Base-by-base conservation (phyloP, 2,329 filamentous ascomycete species). In the Botrytis squamosa region DNA sequence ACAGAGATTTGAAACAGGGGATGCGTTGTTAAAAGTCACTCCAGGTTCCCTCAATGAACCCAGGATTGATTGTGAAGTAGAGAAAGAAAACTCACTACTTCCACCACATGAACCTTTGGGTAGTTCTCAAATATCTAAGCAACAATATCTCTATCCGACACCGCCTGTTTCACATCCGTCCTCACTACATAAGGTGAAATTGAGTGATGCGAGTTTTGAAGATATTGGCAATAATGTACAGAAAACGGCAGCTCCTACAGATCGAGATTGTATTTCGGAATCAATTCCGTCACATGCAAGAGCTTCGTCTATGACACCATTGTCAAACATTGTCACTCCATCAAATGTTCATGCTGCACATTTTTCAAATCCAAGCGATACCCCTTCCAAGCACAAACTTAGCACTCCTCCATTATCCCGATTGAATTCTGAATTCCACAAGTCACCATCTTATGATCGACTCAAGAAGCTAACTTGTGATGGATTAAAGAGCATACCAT, bases 401-500 rank as follows among this genome's bases (percentile, higher is more conserved):
- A 83, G 82, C 83, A 84, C 88, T 84, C 85, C 87, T 83, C 84
- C 85, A 83, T 84, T 83, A 77, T 83, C 85, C 74, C 81, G 83
- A 79, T 81, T 83, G 81, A 83, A 83, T 83, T 83, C 84, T 81
- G 84, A 83, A 81, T 71, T 73, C 42, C 81, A 82, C 82, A 81
- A 88, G 82, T 91, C 88, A 84, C 87, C 88, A 82, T 89, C 90
- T 82, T 85, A 89, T 86, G 87, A 88, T 84, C 88, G 89, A 85
- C 87, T 92, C 83, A 92, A 89, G 86, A 92, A 91, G 93, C 95
- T 98, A 94, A 98, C 94, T 89, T 88, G 90, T 88, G 89, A 90
- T 87, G 86, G 86, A 83, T 82, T 90, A 86, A 97, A 98, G 95
- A 97, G 94, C 86, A 96, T 93, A 79, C 93, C 94, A 78, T 91